Percentiles rank a stretch among this genome's conserved stretches.
phyloP scores from a whole-genome alignment of 805 yeast species.

The Clavispora asparagi region DNA sequence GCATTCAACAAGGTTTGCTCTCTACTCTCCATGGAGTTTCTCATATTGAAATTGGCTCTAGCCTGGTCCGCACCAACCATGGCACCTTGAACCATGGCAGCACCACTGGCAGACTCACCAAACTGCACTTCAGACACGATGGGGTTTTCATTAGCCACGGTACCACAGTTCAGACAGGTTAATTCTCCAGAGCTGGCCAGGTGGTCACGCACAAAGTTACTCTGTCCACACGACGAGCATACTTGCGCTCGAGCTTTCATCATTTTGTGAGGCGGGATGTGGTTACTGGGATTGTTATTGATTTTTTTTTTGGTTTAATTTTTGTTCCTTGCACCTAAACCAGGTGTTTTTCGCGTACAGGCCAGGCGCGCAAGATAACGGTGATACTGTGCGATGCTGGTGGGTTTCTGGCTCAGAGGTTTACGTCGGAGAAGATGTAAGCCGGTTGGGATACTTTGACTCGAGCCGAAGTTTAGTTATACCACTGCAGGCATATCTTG shows the following conservation, averaged over 20 bases:
- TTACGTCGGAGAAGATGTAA: no score
- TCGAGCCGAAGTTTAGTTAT: no score
- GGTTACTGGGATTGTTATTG: not conserved
- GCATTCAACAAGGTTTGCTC: constrained; percentile 89
- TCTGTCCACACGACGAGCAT: constrained; percentile 5
- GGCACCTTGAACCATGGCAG: constrained; percentile 93
- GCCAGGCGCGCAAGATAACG: not conserved
- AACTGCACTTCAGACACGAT: constrained; percentile 94
- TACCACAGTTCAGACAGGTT: constrained; percentile 79
- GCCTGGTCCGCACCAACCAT: constrained; percentile 86
- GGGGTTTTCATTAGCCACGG: constrained; percentile 85
- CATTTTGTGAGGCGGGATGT: not conserved
- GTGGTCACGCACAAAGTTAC: constrained; percentile 12
- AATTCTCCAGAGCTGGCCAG: constrained; percentile 52
- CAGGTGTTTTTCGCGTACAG: not conserved
- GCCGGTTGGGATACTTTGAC: no score
- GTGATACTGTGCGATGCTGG: not conserved
- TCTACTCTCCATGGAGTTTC: constrained; percentile 74
- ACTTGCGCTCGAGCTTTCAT: not conserved
- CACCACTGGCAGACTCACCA: constrained; percentile 89
- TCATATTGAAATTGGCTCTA: constrained; percentile 62
- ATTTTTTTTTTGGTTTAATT: not conserved
- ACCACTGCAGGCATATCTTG: no score
- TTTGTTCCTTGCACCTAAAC: not conserved
- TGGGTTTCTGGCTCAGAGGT: not conserved